Conservation (phyloP, 2,329 filamentous ascomycete species). For the Ambrosiella cleistominuta region DNA sequence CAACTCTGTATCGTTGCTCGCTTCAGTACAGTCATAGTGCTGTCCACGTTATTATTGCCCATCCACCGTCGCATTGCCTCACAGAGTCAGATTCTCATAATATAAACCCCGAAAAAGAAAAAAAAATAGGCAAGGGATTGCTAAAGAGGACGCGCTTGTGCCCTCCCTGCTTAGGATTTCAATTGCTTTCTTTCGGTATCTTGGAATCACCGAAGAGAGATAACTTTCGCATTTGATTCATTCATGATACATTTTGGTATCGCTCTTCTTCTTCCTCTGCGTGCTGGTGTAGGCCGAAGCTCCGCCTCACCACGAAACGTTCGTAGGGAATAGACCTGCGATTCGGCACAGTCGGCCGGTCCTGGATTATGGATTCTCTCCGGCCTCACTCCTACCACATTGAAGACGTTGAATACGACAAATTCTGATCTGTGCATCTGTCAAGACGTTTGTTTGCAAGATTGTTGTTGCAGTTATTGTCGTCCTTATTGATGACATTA, state of each 20-base stretch:
- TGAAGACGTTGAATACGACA: constrained; percentile 7
- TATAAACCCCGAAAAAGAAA: neutral
- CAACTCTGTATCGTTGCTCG: neutral
- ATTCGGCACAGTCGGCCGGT: constrained; percentile 9
- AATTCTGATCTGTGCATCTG: constrained; percentile 3
- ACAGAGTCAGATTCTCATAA: neutral
- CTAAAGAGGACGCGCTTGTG: neutral
- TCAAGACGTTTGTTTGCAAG: neutral
- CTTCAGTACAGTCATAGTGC: neutral
- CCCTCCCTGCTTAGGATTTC: neutral
- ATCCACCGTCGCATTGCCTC: neutral
- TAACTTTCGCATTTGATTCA: neutral
- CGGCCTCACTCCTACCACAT: constrained; percentile 10
- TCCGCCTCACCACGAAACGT: constrained; percentile 4
- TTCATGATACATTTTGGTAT: constrained; percentile 8
- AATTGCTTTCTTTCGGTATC: neutral
- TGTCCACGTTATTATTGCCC: neutral
- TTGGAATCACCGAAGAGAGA: neutral
- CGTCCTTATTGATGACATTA: neutral
- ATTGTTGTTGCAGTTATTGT: neutral
- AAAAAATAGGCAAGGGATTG: neutral
- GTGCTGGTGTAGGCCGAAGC: constrained; percentile 9
- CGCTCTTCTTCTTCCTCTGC: neutral
- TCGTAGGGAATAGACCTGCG: constrained; percentile 3
- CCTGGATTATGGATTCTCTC: constrained; percentile 13